Percentiles rank a stretch among this genome's conserved stretches.
Evolutionary conservation across 768 basidiomycete species (phyloP).

Genomic region (Phlegmacium glaucopus): DNA sequence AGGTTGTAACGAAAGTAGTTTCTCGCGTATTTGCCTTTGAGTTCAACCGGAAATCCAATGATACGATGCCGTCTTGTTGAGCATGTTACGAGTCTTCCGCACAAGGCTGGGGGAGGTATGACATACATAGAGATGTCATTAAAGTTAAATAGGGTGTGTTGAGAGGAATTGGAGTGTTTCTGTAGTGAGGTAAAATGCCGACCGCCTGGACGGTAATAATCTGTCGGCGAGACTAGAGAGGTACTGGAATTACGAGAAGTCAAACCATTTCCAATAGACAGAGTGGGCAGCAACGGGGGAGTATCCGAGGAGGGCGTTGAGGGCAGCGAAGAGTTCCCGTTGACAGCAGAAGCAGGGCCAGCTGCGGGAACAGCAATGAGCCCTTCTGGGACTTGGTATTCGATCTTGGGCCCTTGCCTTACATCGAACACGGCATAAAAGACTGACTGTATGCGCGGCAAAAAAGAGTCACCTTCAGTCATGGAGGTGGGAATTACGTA

Average conservation of each 20-base stretch:
- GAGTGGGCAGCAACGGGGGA: conserved; percentile 17
- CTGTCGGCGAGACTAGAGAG: conserved; percentile 44
- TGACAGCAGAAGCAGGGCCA: conserved; percentile 20
- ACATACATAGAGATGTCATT: conserved; percentile 91
- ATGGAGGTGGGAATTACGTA: conserved; percentile 10
- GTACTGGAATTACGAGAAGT: conserved; percentile 51
- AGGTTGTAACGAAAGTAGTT: conserved; percentile 93
- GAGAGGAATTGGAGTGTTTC: conserved; percentile 49
- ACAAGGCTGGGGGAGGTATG: conserved; percentile 83
- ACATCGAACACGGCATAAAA: conserved; percentile 95
- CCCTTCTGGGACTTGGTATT: conserved; percentile 92
- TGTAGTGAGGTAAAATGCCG: conserved; percentile 38
- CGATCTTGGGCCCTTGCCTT: conserved; percentile 80
- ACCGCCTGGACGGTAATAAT: conserved; percentile 40
- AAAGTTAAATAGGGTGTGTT: conserved; percentile 75
- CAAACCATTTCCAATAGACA: conserved; percentile 23
- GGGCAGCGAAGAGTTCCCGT: conserved; percentile 29
- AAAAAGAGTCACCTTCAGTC: conserved; percentile 61
- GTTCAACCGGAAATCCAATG: conserved; percentile 86
- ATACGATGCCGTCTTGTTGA: conserved; percentile 80
- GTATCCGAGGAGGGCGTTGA: conserved; percentile 38
- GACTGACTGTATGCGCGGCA: conserved; percentile 78
- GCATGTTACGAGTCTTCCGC: conserved; percentile 86
- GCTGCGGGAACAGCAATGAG: conserved; percentile 56
- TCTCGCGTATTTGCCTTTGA: conserved; percentile 73